Evolutionary conservation across 1,284 basidiomycete genomes (phyloP).

Genomic region (Leccinum solheimii): DNA sequence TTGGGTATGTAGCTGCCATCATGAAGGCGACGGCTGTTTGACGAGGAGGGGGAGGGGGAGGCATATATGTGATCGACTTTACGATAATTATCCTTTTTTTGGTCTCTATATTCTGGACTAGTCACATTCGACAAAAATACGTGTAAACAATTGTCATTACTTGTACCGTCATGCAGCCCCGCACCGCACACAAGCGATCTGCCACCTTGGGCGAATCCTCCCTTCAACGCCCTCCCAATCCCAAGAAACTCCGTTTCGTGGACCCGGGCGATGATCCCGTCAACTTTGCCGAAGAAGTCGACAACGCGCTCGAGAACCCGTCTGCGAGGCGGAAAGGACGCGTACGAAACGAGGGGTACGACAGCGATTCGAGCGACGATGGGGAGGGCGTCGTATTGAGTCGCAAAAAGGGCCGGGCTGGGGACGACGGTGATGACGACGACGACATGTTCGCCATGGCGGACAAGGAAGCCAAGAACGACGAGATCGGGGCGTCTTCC

Average conservation of each 20-base stretch:
- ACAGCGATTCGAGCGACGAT: conserved; percentile 91
- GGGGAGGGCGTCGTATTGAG: conserved; percentile 86
- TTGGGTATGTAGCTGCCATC: conserved; percentile 36
- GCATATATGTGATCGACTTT: background rate
- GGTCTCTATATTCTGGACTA: conserved; percentile 6
- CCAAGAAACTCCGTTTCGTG: conserved; percentile 81
- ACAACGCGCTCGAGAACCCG: conserved; percentile 67
- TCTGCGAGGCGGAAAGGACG: conserved; percentile 58
- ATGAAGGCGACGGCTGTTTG: conserved; percentile 27
- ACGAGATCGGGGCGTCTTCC: conserved; percentile 30
- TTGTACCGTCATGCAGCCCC: conserved; percentile 45
- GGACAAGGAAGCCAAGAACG: conserved; percentile 53
- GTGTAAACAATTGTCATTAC: conserved; percentile 16
- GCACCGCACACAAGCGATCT: conserved; percentile 56
- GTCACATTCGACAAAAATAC: conserved; percentile 24
- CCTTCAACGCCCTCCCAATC: conserved; percentile 19
- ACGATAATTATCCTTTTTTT: background rate
- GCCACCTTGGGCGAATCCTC: conserved; percentile 46
- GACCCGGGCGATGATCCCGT: conserved; percentile 73
- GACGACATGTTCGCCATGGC: conserved; percentile 87
- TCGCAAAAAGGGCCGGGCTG: conserved; percentile 56
- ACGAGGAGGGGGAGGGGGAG: background rate
- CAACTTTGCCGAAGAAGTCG: conserved; percentile 74
- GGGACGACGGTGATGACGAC: conserved; percentile 50
- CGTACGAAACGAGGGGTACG: conserved; percentile 87